Evolutionary conservation across 2,329 filamentous ascomycete species (phyloP), one percentile per base, ranked within the genome.

Genomic region (Neodidymelliopsis sp.): DNA sequence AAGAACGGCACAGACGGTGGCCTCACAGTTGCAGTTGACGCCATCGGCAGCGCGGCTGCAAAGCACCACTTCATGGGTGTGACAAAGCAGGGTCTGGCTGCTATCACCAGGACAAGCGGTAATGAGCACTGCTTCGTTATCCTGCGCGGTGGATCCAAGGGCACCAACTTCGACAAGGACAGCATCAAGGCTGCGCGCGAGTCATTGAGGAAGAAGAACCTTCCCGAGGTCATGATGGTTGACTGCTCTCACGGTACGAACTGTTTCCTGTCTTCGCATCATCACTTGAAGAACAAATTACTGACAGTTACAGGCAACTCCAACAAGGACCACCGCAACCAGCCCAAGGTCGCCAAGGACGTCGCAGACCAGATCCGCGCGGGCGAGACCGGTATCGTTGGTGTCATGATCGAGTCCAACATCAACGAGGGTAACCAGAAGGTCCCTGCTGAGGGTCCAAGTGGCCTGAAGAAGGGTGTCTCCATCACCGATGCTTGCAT

Each of bases 51-150:
- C 22, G 89, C 89, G 1, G 86, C 87, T 49, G 82, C 88, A n/a
- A 86, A 84, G 74, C 94, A 99, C 76, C 93, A 97, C 80, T 99
- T 99, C 81, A 89, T 99, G 82, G 93, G 92, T 75, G 94, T 99
- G 38, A 99, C 94, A 23, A 99, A 99, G 82, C 92, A 96, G 71
- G 94, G 94, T 53, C 81, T 97, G 54, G 94, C 93, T 34, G 92
- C 94, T 54, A 97, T 99, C 65, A 96, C 92, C 38, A 86, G 90
- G 74, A 99, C 94, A 12, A 84, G 83, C 48, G 94, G 94, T 45
- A 99, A 99, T 74, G 89, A 96, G 77, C 91, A 99, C 76, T 95
- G 94, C 69, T 99, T 99, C 70, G 90, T 97, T 40, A 97, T 99
- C 68, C 81, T 99, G 53, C 86, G 94, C 54, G 94, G 94, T 58